Base-by-base conservation (phyloP, 2,329 filamentous ascomycete genomes). In the Phialophora macrospora region DNA sequence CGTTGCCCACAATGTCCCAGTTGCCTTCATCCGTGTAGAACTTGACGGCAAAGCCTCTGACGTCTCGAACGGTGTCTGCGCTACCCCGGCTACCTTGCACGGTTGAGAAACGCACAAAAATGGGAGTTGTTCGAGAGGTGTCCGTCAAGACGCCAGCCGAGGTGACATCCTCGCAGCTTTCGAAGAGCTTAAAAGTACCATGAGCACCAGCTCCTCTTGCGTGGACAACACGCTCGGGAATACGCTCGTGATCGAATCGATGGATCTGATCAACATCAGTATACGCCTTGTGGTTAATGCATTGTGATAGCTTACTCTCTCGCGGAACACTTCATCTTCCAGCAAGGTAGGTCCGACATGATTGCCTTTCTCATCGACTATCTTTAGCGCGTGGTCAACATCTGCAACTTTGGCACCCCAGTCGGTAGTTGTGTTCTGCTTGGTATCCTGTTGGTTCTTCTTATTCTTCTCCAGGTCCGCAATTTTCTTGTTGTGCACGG, bases 11-110 rank as follows among this genome's bases (percentile, higher is more conserved):
- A 32, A 90, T 81, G 68, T 92, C 89, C 87, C 88, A 91, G 71
- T 91, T 92, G 3, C 90, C 90, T 72, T 93, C 90, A 0, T 90
- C 80, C 0, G 90, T 93, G 74, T 93, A 93, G 73, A 91, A 87
- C 76, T 91, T 92, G 68, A 91, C 78, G 0, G 91, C 90, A 69
- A 94, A 95, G 1, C 91, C 91, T 44, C 90, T 86, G 1, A 93
- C 89, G 80, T 95, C 91, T n/a, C 91, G 86, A 0, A 93, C 91
- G 0, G 90, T 93, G 74, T 95, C 91, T 5, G 90, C 89, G 59
- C 88, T 91, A 12, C 91, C 91, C 38, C 88, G 84, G 74, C 87
- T 91, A 6, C 90, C 90, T 1, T 91, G 82, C 0, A 92, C 91
- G 0, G 91, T 94, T 0, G 90, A 94, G 76, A 95, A 93, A 0